A percentile compares a stretch with the other conserved stretches of the same genome.
Evolutionary conservation across 768 basidiomycete genomes (phyloP).

Genomic region (Leccinum variicolor): DNA sequence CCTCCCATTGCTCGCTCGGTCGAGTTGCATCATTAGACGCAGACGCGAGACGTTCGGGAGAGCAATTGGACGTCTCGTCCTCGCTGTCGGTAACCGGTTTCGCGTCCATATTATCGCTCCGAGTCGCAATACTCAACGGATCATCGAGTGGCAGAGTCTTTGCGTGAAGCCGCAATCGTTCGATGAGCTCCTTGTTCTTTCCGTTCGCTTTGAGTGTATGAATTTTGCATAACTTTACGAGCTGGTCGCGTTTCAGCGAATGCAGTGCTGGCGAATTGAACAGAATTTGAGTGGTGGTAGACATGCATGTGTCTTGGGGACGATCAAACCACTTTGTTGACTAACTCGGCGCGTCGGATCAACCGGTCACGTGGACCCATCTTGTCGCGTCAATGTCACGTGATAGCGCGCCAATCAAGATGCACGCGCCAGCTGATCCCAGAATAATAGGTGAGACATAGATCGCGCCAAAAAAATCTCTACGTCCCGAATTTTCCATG

Average conservation of each 20-base stretch:
- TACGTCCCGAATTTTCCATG: not conserved
- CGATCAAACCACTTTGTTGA: conserved; percentile 16
- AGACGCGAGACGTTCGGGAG: conserved; percentile 8
- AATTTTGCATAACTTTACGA: conserved; percentile 81
- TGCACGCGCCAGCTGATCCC: conserved; percentile 2
- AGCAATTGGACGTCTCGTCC: conserved; percentile 27
- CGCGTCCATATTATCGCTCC: conserved; percentile 42
- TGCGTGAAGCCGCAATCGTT: conserved; percentile 66
- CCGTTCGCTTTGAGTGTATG: conserved; percentile 77
- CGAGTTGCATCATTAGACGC: conserved; percentile 37
- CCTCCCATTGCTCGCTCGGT: conserved; percentile 80
- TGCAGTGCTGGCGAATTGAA: conserved; percentile 84
- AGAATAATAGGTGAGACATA: conserved; percentile 18
- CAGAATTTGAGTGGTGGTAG: conserved; percentile 72
- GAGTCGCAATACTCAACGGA: conserved; percentile 52
- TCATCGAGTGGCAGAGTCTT: conserved; percentile 55
- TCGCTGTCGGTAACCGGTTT: conserved; percentile 32
- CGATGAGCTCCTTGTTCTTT: conserved; percentile 73
- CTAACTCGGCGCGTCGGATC: conserved; percentile 4
- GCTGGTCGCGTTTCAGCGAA: conserved; percentile 80
- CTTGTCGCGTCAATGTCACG: conserved; percentile 6
- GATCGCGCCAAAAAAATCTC: not conserved
- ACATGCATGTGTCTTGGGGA: conserved; percentile 37
- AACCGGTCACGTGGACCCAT: conserved; percentile 17
- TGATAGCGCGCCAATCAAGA: conserved; percentile 8